phyloP scores from a whole-genome alignment of 441 rosid species.

The Syzygium syzygioides region DNA sequence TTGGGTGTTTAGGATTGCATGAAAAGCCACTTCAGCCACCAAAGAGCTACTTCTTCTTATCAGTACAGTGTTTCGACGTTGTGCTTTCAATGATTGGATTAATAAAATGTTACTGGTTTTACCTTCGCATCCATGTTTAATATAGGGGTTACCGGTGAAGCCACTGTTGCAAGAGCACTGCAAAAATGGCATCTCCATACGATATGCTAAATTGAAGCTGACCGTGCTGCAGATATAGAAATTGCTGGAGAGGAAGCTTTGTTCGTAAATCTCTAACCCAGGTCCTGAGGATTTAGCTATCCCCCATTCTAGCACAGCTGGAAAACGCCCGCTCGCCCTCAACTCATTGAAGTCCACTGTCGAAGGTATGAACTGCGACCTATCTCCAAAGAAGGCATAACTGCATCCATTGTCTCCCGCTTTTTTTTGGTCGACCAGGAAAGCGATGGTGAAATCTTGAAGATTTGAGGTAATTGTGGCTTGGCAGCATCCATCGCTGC shows the following conservation, averaged over 20 bases:
- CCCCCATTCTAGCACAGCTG: not conserved
- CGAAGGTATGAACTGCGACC: not conserved
- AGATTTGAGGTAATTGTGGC: not conserved
- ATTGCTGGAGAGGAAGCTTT: not conserved
- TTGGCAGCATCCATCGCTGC: not conserved
- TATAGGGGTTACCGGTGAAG: not conserved
- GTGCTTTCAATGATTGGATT: not conserved
- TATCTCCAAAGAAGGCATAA: not conserved
- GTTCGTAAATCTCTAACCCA: not conserved
- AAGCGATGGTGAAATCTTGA: not conserved
- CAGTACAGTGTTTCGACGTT: not conserved
- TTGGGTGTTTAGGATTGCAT: not conserved
- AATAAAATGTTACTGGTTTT: not conserved
- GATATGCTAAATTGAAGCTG: not conserved
- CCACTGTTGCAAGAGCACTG: not conserved
- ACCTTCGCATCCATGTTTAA: not conserved
- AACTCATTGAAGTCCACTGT: not conserved
- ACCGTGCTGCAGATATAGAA: not conserved
- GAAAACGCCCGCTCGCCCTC: not conserved
- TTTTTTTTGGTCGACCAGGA: accelerated
- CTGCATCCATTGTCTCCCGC: not conserved
- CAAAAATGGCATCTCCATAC: not conserved
- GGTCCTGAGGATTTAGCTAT: not conserved
- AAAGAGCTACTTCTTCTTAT: not conserved
- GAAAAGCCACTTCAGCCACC: not conserved